phyloP scores from a whole-genome alignment of 2,329 filamentous ascomycete genomes.

The Monosporascus sp. region DNA sequence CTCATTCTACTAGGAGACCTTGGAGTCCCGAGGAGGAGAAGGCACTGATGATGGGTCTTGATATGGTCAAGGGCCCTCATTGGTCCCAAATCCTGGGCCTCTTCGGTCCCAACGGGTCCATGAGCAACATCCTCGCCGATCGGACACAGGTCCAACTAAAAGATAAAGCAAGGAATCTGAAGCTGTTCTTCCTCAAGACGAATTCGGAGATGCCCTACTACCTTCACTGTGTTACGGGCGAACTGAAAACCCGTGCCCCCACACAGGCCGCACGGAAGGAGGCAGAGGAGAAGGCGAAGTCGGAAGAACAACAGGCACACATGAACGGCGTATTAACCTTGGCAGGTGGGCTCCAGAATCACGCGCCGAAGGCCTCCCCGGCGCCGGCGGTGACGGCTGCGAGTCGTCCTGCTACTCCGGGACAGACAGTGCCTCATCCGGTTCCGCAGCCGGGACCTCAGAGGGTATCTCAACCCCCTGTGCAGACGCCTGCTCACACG shows the following conservation, averaged over 20 bases:
- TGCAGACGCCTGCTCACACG: slow-evolving; percentile 10
- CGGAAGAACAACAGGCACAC: slow-evolving; percentile 55
- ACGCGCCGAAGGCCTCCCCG: slow-evolving; percentile 15
- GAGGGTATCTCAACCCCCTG: slow-evolving; percentile 11
- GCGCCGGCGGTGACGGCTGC: slow-evolving; percentile 10
- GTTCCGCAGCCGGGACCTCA: slow-evolving; percentile 17
- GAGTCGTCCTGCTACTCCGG: slow-evolving; percentile 14
- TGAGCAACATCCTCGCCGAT: slow-evolving; percentile 80
- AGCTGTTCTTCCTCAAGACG: slow-evolving; percentile 87
- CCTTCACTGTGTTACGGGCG: slow-evolving; percentile 79
- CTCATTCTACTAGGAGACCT: slow-evolving; percentile 63
- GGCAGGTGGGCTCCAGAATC: slow-evolving; percentile 44
- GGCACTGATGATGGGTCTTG: slow-evolving; percentile 80
- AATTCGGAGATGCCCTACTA: slow-evolving; percentile 88
- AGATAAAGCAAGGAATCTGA: slow-evolving; percentile 85
- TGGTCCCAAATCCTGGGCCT: slow-evolving; percentile 88
- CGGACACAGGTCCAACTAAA: slow-evolving; percentile 88
- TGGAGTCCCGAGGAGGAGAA: slow-evolving; percentile 90
- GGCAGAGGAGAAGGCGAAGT: slow-evolving; percentile 57
- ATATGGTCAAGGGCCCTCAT: slow-evolving; percentile 83
- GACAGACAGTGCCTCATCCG: slow-evolving; percentile 12
- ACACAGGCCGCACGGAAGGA: slow-evolving; percentile 66
- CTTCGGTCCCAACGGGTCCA: slow-evolving; percentile 73
- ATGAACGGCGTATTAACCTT: slow-evolving; percentile 56
- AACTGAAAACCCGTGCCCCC: slow-evolving; percentile 79